These are phyloP conservation scores for Lactarius sp. DNA, from an alignment of 768 basidiomycete genomes.

Conservation along the genomic window DNA sequence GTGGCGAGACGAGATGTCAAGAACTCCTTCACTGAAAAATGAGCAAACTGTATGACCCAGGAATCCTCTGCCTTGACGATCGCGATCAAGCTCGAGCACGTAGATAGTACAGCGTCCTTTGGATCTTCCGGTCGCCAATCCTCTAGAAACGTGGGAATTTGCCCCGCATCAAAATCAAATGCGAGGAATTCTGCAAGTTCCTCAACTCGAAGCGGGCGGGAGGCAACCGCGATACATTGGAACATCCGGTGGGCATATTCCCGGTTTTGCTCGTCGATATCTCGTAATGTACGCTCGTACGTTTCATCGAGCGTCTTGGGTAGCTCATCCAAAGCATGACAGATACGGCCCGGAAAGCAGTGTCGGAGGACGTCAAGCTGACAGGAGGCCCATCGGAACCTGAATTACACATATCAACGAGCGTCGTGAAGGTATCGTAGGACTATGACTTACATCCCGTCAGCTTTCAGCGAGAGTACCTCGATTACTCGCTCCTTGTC, in stretches of 20 bases:
- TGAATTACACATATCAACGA: background rate
- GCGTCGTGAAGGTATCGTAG: too few species aligned
- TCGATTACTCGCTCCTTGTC: too few species aligned
- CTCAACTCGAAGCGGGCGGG: background rate
- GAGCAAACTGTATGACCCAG: background rate
- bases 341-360: background rate
- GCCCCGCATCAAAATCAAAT: background rate
- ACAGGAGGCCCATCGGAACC: background rate
- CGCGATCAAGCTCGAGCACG: background rate
- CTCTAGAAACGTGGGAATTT: background rate
- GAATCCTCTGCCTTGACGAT: background rate
- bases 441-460: too few species aligned
- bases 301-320: background rate
- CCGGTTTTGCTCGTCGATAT: background rate
- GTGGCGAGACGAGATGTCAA: background rate
- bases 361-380: background rate
- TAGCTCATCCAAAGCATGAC: background rate
- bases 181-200: background rate
- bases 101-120: background rate
- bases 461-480: too few species aligned
- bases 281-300: background rate
- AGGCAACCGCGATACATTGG: background rate
- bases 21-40: background rate
- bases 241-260: background rate
- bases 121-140: background rate